A percentile compares a stretch with the other conserved stretches of the same genome.
Evolutionary conservation across 306 rosid species (phyloP).

Genomic region (Trifolium subterraneum): DNA sequence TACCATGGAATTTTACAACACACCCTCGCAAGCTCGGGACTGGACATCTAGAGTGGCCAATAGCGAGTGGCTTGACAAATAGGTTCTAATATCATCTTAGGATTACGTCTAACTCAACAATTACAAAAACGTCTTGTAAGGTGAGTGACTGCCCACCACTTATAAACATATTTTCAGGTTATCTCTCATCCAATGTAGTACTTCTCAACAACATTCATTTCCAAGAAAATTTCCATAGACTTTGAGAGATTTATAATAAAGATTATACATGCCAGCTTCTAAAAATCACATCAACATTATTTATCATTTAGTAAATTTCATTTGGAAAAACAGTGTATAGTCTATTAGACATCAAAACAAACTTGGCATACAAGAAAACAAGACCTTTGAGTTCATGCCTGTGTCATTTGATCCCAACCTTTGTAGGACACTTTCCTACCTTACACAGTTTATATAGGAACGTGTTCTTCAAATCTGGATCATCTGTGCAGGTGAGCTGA

Average conservation of each 20-base stretch:
- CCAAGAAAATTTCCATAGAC: neutral
- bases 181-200: neutral
- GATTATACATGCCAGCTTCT: constrained; percentile 26
- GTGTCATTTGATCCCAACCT: constrained; percentile 36
- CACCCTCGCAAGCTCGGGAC: too few relatives aligned
- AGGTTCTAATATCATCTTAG: neutral
- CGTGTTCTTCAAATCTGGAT: constrained; percentile 84
- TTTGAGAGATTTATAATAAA: neutral
- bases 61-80: too few relatives aligned
- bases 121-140: neutral
- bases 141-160: neutral
- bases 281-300: constrained; percentile 1
- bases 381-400: constrained; percentile 37
- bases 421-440: constrained; percentile 55
- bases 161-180: neutral
- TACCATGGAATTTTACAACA: too few relatives aligned
- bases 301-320: constrained; percentile 17
- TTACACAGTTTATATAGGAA: constrained; percentile 81
- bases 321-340: neutral
- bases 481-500: constrained; percentile 94
- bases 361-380: constrained; percentile 25
- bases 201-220: constrained; percentile 4
- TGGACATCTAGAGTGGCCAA: too few relatives aligned
- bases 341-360: constrained; percentile 28
- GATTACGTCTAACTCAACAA: neutral